Evolutionary conservation across 176 grass and related monocot genomes (phyloP).

Genomic region (bread wheat (Triticum aestivum)): DNA sequence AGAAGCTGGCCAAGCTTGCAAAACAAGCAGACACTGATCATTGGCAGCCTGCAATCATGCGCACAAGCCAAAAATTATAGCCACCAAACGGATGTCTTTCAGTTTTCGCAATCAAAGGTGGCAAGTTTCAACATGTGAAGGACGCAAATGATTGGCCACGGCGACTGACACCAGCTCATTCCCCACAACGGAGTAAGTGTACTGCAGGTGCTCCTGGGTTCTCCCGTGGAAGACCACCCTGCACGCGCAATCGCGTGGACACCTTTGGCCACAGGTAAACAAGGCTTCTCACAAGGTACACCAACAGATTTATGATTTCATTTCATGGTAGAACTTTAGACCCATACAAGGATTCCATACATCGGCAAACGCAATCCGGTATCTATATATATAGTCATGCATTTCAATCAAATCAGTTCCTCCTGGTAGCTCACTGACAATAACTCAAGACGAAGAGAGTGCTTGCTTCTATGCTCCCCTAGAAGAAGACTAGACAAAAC

Average conservation of each 20-base stretch:
- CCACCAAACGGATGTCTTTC: slow-evolving; percentile 7
- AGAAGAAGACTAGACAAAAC: slow-evolving; percentile 33
- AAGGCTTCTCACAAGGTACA: neutral
- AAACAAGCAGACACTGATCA: slow-evolving; percentile 38
- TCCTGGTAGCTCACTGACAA: slow-evolving; percentile 21
- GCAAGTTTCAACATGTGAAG: neutral
- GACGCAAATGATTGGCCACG: slow-evolving; percentile 25
- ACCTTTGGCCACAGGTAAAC: neutral
- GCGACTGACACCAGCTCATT: neutral
- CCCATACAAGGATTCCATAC: slow-evolving; percentile 28
- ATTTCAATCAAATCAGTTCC: slow-evolving; percentile 40
- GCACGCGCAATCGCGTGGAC: neutral
- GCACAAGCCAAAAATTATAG: slow-evolving; percentile 18
- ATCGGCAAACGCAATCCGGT: slow-evolving; percentile 10
- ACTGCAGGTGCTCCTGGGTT: neutral
- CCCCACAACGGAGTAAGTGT: neutral
- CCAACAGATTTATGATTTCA: slow-evolving; percentile 21
- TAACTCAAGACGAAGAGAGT: slow-evolving; percentile 23
- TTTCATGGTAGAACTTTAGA: slow-evolving; percentile 10
- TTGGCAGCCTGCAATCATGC: slow-evolving; percentile 33
- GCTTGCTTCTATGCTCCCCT: slow-evolving; percentile 51
- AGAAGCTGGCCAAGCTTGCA: slow-evolving; percentile 37
- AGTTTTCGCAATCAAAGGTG: slow-evolving; percentile 8
- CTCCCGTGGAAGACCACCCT: neutral
- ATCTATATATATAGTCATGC: slow-evolving; percentile 11